A percentile compares a stretch with the other conserved stretches of the same genome.
phyloP scores from a whole-genome alignment of 2,329 filamentous ascomycete genomes.

The Meredithiella fracta region DNA sequence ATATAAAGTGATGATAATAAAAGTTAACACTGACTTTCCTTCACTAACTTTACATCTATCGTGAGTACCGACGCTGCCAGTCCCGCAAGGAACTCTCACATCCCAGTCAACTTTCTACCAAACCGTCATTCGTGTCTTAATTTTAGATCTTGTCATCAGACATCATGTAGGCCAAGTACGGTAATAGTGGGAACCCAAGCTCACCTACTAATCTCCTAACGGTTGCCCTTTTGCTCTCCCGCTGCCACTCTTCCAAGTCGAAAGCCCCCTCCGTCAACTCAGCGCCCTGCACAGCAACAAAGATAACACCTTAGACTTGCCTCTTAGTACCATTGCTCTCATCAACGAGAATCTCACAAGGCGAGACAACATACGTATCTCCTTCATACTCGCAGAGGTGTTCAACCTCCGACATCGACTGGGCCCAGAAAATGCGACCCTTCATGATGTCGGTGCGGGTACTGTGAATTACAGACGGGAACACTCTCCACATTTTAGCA shows the following conservation, averaged over 20 bases:
- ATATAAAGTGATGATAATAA: too few relatives aligned
- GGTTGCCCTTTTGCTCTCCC: constrained; percentile 9
- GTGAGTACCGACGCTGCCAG: too few relatives aligned
- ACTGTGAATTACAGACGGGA: not conserved
- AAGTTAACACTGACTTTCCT: too few relatives aligned
- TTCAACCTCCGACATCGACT: not conserved
- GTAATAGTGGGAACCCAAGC: not conserved
- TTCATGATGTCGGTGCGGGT: constrained; percentile 1
- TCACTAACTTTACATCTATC: too few relatives aligned
- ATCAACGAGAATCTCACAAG: constrained; percentile 2
- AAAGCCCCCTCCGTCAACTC: constrained; percentile 3
- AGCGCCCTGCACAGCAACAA: constrained; percentile 5
- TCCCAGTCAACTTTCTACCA: too few relatives aligned
- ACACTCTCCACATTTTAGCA: constrained; percentile 12
- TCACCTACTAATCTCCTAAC: constrained; percentile 3
- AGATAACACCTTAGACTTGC: not conserved
- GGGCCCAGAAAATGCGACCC: constrained; percentile 2
- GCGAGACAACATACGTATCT: constrained; percentile 4
- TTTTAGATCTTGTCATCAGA: too few relatives aligned
- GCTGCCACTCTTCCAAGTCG: constrained; percentile 7
- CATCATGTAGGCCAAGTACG: not conserved
- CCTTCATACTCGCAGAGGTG: constrained; percentile 7
- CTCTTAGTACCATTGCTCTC: too few relatives aligned
- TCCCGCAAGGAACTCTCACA: too few relatives aligned
- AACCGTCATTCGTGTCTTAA: too few relatives aligned